Evolutionary conservation across 1,284 basidiomycete genomes (phyloP).

Genomic region (Ustilago trichophora): DNA sequence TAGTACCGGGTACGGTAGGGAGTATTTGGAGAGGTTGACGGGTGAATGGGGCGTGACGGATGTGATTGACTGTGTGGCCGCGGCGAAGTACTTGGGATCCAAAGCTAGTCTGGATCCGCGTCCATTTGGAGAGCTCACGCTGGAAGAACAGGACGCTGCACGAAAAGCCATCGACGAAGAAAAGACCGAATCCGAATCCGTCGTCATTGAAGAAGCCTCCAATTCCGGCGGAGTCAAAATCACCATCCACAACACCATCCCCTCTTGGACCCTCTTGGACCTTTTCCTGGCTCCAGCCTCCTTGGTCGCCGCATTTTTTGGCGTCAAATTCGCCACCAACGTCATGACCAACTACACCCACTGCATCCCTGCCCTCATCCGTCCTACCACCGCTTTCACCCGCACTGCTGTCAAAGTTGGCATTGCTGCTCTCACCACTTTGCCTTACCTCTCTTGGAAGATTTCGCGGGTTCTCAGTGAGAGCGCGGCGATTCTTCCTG

Average conservation of each 20-base stretch:
- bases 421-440: background rate
- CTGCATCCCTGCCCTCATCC: conserved; percentile 18
- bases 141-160: conserved; percentile 13
- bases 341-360: conserved; percentile 14
- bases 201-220: conserved; percentile 13
- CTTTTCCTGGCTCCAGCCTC: conserved; percentile 3
- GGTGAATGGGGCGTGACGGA: conserved; percentile 77
- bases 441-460: conserved; percentile 22
- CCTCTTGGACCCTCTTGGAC: conserved; percentile 18
- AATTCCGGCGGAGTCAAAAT: conserved; percentile 27
- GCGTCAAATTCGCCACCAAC: conserved; percentile 1
- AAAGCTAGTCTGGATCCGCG: conserved; percentile 10
- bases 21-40: conserved; percentile 71
- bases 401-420: background rate
- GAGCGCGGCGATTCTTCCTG: conserved; percentile 37
- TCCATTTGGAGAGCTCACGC: conserved; percentile 14
- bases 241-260: conserved; percentile 18
- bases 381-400: background rate
- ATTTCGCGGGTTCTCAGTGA: conserved; percentile 29
- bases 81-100: conserved; percentile 70
- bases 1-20: conserved; percentile 72
- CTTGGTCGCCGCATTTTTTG: conserved; percentile 1
- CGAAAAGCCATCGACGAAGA: conserved; percentile 8
- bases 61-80: conserved; percentile 73
- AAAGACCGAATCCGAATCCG: background rate